Base-by-base conservation (phyloP, 164 flowering plant genomes). In the Malania oleifera region DNA sequence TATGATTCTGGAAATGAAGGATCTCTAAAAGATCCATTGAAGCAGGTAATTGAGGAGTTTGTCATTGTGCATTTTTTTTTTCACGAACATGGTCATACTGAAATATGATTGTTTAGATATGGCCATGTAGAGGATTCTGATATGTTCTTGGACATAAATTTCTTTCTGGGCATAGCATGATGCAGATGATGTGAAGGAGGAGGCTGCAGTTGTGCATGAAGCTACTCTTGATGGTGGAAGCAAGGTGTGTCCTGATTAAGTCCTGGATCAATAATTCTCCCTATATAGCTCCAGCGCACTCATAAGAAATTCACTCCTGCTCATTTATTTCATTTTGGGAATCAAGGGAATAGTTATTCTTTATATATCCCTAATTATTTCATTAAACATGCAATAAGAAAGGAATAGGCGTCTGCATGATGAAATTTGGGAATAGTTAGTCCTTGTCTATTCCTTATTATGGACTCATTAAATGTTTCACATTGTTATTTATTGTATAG, bases 201-300 rank as follows among this genome's bases (percentile, higher is more conserved):
- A 72, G 19, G 56, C 73, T 57, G 28, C 54, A 39, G 68, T 35
- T 62, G 58, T 25, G 52, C 49, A 71, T 65, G 78, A 76, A 58
- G 56, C 61, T 61, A 71, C 27, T 52, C 62, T 61, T 63, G 71
- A 68, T 66, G 61, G 61, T 60, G 78, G 58, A 57, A 67, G 41
- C 18, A 64, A 67, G 46, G 68, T 26, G 29, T 44, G 75, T 59
- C 29, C 66, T 20, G 65, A 64, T 60, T 62, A 68, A 59, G 51
- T 7, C 13, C 34, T 15, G 51, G 28, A 69, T 29, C 52, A 50
- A 82, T 73, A 65, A 41, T 52, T 27, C 50, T n/a, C n/a, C n/a
- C n/a, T 18, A 2, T 24, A 40, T 27, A 23, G 23, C 7, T 26
- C 15, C 35, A 56, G 12, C 47, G 1, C 41, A 23, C 15, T 27